Conservation (phyloP, 352 stramenopile species). For the Phytophthora melonis region DNA sequence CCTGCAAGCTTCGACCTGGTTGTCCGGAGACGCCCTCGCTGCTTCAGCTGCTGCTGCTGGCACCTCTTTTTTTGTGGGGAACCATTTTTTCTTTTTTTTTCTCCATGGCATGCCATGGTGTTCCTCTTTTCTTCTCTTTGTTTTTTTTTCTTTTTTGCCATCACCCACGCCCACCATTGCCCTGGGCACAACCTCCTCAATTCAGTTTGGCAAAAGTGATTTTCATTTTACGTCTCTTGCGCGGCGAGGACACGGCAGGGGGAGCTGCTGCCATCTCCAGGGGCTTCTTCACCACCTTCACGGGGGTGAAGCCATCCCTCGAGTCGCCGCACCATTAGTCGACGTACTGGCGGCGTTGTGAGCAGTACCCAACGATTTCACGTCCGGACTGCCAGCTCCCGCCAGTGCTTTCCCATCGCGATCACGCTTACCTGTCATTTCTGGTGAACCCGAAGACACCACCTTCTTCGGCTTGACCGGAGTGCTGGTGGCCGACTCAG, state of each 20-base stretch:
- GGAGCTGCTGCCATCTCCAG: constrained; percentile 49
- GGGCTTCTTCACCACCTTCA: constrained; percentile 60
- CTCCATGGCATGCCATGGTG: constrained; percentile 35
- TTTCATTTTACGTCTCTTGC: constrained; percentile 94
- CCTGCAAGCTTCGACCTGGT: constrained; percentile 22
- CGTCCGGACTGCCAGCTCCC: constrained; percentile 27
- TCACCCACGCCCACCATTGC: constrained; percentile 34
- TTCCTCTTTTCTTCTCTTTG: constrained; percentile 47
- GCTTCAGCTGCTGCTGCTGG: constrained; percentile 40
- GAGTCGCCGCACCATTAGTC: constrained; percentile 37
- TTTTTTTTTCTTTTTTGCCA: constrained; percentile 43
- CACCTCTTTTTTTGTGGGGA: constrained; percentile 44
- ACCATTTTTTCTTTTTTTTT: constrained; percentile 46
- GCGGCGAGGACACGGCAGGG: constrained; percentile 66
- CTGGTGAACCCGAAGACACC: constrained; percentile 25
- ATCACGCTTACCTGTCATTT: constrained; percentile 56
- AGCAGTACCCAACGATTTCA: constrained; percentile 29
- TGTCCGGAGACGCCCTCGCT: constrained; percentile 28
- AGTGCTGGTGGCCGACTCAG: constrained; percentile 30
- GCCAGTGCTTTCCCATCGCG: constrained; percentile 37
- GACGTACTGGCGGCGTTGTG: constrained; percentile 39
- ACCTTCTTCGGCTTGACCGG: constrained; percentile 48
- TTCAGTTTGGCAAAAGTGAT: constrained; percentile 92
- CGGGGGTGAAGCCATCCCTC: constrained; percentile 35
- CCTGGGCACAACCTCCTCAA: constrained; percentile 59